Base-by-base conservation (phyloP, 164 flowering plant species). In the Pachysandra terminalis region DNA sequence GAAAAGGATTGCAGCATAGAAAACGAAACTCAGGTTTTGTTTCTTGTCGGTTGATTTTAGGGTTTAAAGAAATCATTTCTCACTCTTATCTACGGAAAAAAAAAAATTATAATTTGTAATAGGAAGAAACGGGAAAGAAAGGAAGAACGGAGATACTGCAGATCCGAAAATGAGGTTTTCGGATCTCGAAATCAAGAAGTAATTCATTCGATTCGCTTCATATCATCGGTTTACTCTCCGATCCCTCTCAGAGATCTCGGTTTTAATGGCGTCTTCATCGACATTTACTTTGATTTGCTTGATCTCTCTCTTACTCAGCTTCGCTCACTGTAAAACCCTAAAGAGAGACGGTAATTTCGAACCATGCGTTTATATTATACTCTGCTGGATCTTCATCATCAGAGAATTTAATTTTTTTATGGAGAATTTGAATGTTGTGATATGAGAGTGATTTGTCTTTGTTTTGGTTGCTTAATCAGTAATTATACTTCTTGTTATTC, bases 271-370 rank as follows among this genome's bases (percentile, higher is more conserved):
- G 26, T 60, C 57, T 61, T 23, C 63, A 27, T 60, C 74, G 22
- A 28, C 72, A 3, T n/a, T 80, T 19, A 49, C 66, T 40, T 49
- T 75, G 48, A 51, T 83, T 62, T 57, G 79, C 69, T 25, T 78
- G 19, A 26, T 77, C 49, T 32, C 67, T 12, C 71, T 84, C 21
- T 53, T 86, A 19, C 72, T 79, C 65, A 64, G 59, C 69, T 25
- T 70, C 67, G 76, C 73, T 66, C 71, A 66, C 75, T 82, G 78
- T 81, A 90, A 90, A 80, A 90, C 96, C 75, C 82, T 88, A 61
- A 87, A 90, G 59, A 81, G 96, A 40, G 96, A 90, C 71, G 89
- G 96, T 90, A 78, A 68, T 21, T 25, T 54, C 59, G 8, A 0
- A 32, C 16, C 52, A 21, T 51, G 14, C 40, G 9, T 58, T 41